Base-by-base conservation (phyloP, 805 yeast genomes). In the Jamesozyma piceae region DNA sequence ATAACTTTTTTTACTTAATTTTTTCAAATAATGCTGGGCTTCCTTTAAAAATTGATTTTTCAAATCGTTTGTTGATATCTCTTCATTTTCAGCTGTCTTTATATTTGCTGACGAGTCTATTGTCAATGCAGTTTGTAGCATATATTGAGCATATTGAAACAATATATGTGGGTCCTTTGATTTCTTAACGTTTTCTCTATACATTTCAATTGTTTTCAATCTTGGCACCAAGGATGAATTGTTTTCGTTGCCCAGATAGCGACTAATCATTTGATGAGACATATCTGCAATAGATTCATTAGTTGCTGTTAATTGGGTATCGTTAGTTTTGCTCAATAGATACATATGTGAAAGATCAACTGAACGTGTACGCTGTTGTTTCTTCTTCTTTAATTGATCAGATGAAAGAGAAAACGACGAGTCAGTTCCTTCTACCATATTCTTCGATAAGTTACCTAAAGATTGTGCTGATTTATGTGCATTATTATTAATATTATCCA, bases 91-190 rank as follows among this genome's bases (percentile, higher is more conserved):
- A 8, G 24, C 13, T n/a, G 10, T 34, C 2, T n/a, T 10, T 13
- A 11, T 9, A 20, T 15, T 29, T n/a, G 26, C 18, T 1, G 51
- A 42, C 5, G 57, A 43, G 13, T 66, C 78, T 46, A 82, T 70
- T 17, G 82, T 65, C 41, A 89, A 69, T 1, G 94, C 95, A 1
- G 94, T 83, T 60, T 85, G 90, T 40, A 87, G 66, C 80, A 85
- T 80, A 60, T 83, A 86, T 63, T 87, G 92, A 1, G 97, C 96
- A 58, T 85, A 88, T 55, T 87, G 87, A 62, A 87, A 86, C 52
- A 88, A 73, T n/a, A 86, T 81, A 17, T 75, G 77, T 0, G 95
- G 95, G 55, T 90, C 95, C 55, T 80, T 81, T 18, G 87, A 76
- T 54, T 80, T 84, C 52, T 81, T 81, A 4, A 94, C 95, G 57